These are phyloP conservation scores for Metarhizium guizhouense DNA, from an alignment of 2,329 filamentous ascomycete species.

Conservation along the genomic window DNA sequence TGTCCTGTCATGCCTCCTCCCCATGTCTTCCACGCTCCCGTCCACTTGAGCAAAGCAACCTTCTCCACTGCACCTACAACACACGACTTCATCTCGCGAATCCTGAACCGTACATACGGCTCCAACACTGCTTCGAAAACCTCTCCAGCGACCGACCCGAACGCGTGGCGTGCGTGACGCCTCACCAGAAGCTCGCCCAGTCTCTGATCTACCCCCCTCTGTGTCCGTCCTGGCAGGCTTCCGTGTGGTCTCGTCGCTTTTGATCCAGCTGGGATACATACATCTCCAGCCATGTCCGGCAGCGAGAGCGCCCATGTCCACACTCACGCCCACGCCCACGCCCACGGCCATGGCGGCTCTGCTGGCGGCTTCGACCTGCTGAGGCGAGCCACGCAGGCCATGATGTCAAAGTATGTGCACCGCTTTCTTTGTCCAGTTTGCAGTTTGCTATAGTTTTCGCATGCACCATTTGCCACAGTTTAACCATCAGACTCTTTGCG, in stretches of 20 bases:
- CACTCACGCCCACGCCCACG: slow-evolving; percentile 12
- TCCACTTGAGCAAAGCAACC: background rate
- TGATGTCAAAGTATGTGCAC: slow-evolving; percentile 52
- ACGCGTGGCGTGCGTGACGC: background rate
- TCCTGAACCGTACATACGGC: background rate
- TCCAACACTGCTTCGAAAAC: background rate
- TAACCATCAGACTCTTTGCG: background rate
- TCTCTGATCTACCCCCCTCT: background rate
- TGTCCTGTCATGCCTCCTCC: background rate
- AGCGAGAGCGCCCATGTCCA: slow-evolving; percentile 25
- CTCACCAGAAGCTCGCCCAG: background rate
- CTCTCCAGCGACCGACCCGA: background rate
- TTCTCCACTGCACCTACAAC: slow-evolving; percentile 1
- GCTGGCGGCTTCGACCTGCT: slow-evolving; percentile 45
- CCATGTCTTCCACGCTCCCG: background rate
- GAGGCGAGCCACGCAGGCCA: slow-evolving; percentile 51
- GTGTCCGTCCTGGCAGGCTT: background rate
- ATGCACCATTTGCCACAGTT: background rate
- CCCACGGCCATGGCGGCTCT: slow-evolving; percentile 16
- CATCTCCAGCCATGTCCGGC: slow-evolving; percentile 36
- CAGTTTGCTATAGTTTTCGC: background rate
- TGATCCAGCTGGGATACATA: background rate
- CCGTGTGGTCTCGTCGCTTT: background rate
- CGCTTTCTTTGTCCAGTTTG: slow-evolving; percentile 6
- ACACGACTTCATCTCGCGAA: background rate